Evolutionary conservation across 2,329 filamentous ascomycete genomes (phyloP).

Genomic region (Venturia oleaginea): DNA sequence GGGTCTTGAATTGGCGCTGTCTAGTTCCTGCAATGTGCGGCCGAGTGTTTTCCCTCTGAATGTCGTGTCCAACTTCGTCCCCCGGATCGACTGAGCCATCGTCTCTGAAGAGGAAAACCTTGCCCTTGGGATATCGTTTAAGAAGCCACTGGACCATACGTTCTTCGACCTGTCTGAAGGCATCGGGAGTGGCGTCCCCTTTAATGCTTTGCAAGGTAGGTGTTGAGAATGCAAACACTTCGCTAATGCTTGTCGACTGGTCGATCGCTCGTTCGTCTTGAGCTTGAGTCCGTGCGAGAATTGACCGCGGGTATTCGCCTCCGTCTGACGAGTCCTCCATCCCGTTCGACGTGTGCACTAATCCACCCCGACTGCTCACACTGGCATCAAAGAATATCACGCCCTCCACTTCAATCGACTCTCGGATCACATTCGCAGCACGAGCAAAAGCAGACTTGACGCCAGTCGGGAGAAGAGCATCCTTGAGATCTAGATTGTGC

Average conservation of each 20-base stretch:
- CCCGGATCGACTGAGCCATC: slow-evolving; percentile 18
- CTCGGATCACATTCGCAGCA: slow-evolving; percentile 9
- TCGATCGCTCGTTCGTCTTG: not conserved
- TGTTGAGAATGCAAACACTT: slow-evolving; percentile 15
- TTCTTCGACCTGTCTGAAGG: slow-evolving; percentile 9
- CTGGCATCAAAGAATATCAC: slow-evolving; percentile 13
- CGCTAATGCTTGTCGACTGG: not conserved
- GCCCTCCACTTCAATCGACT: slow-evolving; percentile 13
- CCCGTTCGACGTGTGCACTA: not conserved
- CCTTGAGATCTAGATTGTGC: not conserved
- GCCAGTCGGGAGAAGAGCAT: not conserved
- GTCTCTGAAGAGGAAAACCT: slow-evolving; percentile 19
- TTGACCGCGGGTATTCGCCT: not conserved
- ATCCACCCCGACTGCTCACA: not conserved
- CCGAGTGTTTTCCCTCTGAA: not conserved
- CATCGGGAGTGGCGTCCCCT: not conserved
- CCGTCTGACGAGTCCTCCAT: not conserved
- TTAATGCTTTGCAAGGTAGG: slow-evolving; percentile 12
- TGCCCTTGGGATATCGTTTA: slow-evolving; percentile 19
- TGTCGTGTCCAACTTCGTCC: not conserved
- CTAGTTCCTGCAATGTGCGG: not conserved
- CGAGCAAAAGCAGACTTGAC: slow-evolving; percentile 10
- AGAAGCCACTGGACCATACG: slow-evolving; percentile 16
- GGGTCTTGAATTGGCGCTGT: not conserved
- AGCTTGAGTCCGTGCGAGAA: not conserved